phyloP scores from a whole-genome alignment of 257 asterid genomes.

The Voacanga thouarsii region DNA sequence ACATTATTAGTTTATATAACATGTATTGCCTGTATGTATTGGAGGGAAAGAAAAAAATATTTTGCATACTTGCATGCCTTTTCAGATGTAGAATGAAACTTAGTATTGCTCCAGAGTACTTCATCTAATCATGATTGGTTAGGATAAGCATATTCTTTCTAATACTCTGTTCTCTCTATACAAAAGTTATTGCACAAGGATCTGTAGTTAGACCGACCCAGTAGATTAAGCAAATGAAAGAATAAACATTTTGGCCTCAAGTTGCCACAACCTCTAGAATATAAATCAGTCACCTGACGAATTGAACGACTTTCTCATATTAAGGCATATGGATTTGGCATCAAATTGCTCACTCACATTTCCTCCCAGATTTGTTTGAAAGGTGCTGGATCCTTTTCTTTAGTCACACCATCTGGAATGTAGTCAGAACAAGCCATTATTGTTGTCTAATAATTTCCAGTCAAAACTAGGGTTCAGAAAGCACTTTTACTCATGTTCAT shows the following conservation, averaged over 20 bases:
- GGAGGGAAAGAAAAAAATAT: neutral
- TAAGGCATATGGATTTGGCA: neutral
- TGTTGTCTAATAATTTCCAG: neutral
- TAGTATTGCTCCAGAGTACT: neutral
- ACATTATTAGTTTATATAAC: neutral
- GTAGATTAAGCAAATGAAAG: neutral
- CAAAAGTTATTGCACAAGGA: neutral
- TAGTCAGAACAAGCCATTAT: neutral
- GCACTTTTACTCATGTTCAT: neutral
- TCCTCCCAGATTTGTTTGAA: neutral
- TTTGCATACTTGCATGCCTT: neutral
- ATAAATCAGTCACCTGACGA: neutral
- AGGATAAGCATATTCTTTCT: neutral
- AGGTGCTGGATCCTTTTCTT: neutral
- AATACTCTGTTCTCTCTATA: neutral
- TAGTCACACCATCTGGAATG: no score
- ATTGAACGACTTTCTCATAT: neutral
- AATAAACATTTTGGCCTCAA: neutral
- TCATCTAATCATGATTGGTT: neutral
- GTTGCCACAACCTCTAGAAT: neutral
- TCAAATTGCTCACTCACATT: neutral
- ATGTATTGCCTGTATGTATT: neutral
- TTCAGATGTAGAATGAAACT: neutral
- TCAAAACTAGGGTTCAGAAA: neutral
- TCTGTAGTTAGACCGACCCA: neutral